These are phyloP conservation scores for Pseudoneurospora amorphoporcata DNA, from an alignment of 495 filamentous ascomycete species.

Conservation along the genomic window DNA sequence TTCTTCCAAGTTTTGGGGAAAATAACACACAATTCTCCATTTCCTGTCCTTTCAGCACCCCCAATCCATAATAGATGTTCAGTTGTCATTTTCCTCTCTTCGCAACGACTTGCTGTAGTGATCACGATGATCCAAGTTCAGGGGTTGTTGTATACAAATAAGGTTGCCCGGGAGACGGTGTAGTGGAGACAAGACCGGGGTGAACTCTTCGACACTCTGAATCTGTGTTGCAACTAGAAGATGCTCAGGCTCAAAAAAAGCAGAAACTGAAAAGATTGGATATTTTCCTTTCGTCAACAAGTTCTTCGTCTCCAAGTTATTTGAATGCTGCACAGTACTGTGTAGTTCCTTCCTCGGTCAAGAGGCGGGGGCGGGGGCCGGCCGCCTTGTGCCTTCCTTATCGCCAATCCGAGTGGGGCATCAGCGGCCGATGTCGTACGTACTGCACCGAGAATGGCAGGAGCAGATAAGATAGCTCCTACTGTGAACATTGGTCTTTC, in stretches of 20 bases:
- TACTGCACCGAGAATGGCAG: background rate
- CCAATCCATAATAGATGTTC: conserved; percentile 19
- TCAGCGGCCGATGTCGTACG: background rate
- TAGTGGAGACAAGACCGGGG: background rate
- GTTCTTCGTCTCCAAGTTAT: background rate
- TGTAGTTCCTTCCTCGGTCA: background rate
- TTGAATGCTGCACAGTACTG: background rate
- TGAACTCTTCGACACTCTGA: background rate
- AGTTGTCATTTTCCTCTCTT: background rate
- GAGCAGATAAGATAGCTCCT: background rate
- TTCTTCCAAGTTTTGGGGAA: background rate
- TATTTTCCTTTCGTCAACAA: background rate
- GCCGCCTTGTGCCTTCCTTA: background rate
- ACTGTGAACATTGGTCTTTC: no score
- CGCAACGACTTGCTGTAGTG: no score
- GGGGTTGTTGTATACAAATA: background rate
- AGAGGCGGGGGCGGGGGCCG: background rate
- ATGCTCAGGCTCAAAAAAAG: background rate
- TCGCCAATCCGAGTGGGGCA: background rate
- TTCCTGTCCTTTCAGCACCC: conserved; percentile 16
- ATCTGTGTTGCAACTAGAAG: background rate
- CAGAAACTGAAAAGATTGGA: background rate
- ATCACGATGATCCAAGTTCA: background rate
- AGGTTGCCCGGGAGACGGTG: background rate
- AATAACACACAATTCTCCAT: conserved; percentile 16